Evolutionary conservation across 1,139 yeast genomes (phyloP), one percentile per base, ranked within the genome.

Genomic region (Pichia sp.): DNA sequence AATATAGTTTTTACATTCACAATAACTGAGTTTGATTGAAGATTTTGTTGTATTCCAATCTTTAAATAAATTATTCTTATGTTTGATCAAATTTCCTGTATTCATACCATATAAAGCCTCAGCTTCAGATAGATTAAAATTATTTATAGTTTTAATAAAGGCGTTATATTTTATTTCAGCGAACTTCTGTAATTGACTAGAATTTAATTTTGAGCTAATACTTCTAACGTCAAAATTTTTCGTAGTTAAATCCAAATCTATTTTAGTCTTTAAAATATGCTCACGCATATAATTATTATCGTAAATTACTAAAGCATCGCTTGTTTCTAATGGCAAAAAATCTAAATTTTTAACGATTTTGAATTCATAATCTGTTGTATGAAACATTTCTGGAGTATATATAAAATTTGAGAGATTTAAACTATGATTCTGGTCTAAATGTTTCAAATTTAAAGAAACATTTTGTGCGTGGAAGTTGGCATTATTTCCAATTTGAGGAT

Each of bases 131-230:
- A 12, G n/a, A n/a, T n/a, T n/a, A n/a, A n/a, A n/a, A n/a, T n/a
- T n/a, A n/a, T n/a, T n/a, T n/a, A n/a, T n/a, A n/a, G n/a, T n/a
- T n/a, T n/a, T n/a, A n/a, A n/a, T n/a, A n/a, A n/a, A n/a, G n/a
- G n/a, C n/a, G n/a, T 35, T 34, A 26, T 28, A 38, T 16, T 35
- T 42, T 2, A 35, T 30, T 6, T 30, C 37, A 8, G 36, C 30
- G 30, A 43, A 43, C 26, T 43, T 43, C 23, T 40, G 43, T 7
- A 43, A 26, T 31, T 40, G 40, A 32, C 40, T 43, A 20, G 46
- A 36, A 28, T 40, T 43, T 29, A 43, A 29, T 30, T 37, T 43
- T 10, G 40, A 37, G 26, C 35, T 27, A 12, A 43, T 39, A 11
- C 28, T 22, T 34, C 31, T 40, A 7, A 43, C 24, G 23, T 43